A percentile compares a stretch with the other conserved stretches of the same genome.
These are phyloP conservation scores for Fusarium miscanthi DNA, from an alignment of 2,329 filamentous ascomycete species.

Conservation along the genomic window DNA sequence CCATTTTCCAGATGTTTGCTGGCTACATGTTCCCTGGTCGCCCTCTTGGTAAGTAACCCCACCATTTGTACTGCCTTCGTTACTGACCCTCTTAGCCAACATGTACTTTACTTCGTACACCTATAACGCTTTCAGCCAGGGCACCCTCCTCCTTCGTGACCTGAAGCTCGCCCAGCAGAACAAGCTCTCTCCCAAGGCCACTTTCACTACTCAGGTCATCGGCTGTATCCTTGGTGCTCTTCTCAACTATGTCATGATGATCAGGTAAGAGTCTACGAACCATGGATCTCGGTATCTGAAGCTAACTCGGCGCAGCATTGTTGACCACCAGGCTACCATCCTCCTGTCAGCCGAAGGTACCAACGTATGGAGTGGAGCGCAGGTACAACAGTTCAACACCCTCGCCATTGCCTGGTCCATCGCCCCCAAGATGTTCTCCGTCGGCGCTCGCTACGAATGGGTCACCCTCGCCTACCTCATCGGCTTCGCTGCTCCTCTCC, in stretches of 20 bases:
- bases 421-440: slow-evolving; percentile 51
- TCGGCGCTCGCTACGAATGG: slow-evolving; percentile 18
- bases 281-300: not conserved
- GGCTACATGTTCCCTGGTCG: slow-evolving; percentile 28
- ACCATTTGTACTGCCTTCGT: rapidly evolving
- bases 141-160: slow-evolving; percentile 12
- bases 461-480: slow-evolving; percentile 46
- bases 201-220: slow-evolving; percentile 60
- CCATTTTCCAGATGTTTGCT: slow-evolving; percentile 30
- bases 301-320: slow-evolving; percentile 53
- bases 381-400: slow-evolving; percentile 61
- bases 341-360: slow-evolving; percentile 60
- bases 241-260: slow-evolving; percentile 67
- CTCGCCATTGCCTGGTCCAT: slow-evolving; percentile 62
- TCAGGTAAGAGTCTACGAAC: not conserved
- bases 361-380: slow-evolving; percentile 63
- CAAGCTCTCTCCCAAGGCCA: slow-evolving; percentile 24
- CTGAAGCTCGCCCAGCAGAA: slow-evolving; percentile 27
- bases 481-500: slow-evolving; percentile 52
- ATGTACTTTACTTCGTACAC: slow-evolving; percentile 34
- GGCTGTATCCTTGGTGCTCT: slow-evolving; percentile 65
- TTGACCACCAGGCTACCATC: slow-evolving; percentile 58
- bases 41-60: slow-evolving; percentile 10
- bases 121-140: slow-evolving; percentile 16
- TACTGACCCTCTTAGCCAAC: slow-evolving; percentile 2